Conservation (phyloP, 306 rosid species). For the Cucurbita maxima region DNA sequence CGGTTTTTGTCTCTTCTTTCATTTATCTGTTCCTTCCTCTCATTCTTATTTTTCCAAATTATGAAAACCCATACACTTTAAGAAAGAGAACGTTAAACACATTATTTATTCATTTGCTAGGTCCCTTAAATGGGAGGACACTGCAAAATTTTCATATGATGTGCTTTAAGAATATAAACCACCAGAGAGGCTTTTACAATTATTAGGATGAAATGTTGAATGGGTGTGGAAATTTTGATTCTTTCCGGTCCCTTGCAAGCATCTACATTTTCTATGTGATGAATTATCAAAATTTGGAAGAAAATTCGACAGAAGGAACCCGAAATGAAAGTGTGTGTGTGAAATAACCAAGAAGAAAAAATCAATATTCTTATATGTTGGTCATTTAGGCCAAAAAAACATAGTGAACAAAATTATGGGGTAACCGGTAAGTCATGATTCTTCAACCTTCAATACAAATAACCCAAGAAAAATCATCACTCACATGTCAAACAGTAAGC, state of each 20-base stretch:
- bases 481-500: background rate
- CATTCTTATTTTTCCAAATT: background rate
- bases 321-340: background rate
- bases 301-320: background rate
- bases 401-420: background rate
- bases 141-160: background rate
- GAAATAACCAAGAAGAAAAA: background rate
- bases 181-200: background rate
- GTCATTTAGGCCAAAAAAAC: background rate
- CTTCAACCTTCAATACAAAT: background rate
- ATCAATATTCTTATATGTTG: background rate
- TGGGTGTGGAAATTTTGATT: background rate
- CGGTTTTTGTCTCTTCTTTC: background rate
- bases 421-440: background rate
- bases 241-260: background rate
- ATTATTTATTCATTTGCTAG: background rate
- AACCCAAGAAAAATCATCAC: background rate
- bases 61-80: background rate
- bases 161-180: background rate
- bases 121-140: background rate
- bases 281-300: background rate
- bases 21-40: background rate
- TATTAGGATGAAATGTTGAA: background rate
- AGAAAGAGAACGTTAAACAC: background rate
- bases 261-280: background rate